A percentile compares a stretch with the other conserved stretches of the same genome.
phyloP scores from a whole-genome alignment of 305 asterid genomes.

The Fraxinus velutina region DNA sequence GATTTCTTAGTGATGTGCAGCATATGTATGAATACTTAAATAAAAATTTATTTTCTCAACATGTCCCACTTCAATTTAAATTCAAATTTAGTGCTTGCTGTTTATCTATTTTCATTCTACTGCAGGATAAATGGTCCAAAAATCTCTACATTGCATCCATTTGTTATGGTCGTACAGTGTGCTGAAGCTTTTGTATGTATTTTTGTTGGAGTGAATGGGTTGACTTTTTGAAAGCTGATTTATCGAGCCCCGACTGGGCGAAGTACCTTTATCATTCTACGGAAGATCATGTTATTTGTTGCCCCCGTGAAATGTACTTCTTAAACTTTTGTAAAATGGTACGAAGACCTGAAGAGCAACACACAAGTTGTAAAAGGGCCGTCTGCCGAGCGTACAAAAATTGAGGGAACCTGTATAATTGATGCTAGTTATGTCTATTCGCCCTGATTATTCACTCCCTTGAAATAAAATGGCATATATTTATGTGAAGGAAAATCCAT shows the following conservation, averaged over 20 bases:
- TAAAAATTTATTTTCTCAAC: background rate
- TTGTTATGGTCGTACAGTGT: slow-evolving; percentile 63
- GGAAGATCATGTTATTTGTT: background rate
- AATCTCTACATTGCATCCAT: slow-evolving; percentile 60
- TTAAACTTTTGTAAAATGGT: background rate
- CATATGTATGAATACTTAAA: background rate
- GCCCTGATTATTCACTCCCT: background rate
- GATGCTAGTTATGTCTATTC: background rate
- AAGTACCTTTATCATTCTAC: background rate
- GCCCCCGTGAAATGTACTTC: background rate
- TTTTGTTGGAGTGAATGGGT: background rate
- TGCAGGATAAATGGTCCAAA: slow-evolving; percentile 66
- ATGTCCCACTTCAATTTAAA: background rate
- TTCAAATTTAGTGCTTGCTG: background rate
- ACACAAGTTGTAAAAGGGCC: background rate
- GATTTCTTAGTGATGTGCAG: background rate
- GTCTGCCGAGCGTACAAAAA: background rate
- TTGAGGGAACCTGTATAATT: background rate
- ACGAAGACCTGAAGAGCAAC: background rate
- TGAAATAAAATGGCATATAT: background rate
- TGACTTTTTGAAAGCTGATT: slow-evolving; percentile 7
- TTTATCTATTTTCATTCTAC: slow-evolving; percentile 4
- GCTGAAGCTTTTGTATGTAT: slow-evolving; percentile 28
- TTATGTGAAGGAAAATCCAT: background rate
- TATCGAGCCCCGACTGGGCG: background rate